phyloP scores from a whole-genome alignment of 345 rosid genomes.

The Gossypium turneri region DNA sequence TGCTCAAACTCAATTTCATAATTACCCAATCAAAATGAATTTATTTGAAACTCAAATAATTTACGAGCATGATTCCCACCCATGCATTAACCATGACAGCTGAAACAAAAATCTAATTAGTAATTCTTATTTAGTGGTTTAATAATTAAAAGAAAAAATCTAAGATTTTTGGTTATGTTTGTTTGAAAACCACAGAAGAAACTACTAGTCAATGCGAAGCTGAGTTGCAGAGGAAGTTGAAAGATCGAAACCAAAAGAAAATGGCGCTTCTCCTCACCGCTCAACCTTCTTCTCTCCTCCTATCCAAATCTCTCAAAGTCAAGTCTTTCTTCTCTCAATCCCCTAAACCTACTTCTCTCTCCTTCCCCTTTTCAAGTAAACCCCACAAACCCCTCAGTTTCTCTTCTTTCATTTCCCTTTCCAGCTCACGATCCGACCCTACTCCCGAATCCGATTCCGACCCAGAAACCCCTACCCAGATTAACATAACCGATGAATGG shows the following conservation, averaged over 20 bases:
- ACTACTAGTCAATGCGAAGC: neutral
- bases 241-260: neutral
- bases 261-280: constrained; percentile 43
- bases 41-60: no score
- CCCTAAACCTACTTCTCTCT: constrained; percentile 12
- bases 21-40: no score
- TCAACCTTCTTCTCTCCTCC: constrained; percentile 20
- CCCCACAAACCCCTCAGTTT: constrained; percentile 15
- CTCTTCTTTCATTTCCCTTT: constrained; percentile 15
- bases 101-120: no score
- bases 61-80: no score
- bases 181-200: neutral
- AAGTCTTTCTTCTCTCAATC: neutral
- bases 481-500: constrained; percentile 67
- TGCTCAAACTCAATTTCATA: no score
- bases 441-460: constrained; percentile 15
- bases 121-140: no score
- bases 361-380: constrained; percentile 3
- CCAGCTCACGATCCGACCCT: constrained; percentile 27
- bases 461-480: constrained; percentile 10
- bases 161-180: neutral
- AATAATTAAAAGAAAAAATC: neutral
- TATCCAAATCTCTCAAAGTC: neutral
- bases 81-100: no score
- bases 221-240: neutral